These are phyloP conservation scores for Drechslerella stenobrocha DNA, from an alignment of 2,329 filamentous ascomycete genomes.

Conservation along the genomic window DNA sequence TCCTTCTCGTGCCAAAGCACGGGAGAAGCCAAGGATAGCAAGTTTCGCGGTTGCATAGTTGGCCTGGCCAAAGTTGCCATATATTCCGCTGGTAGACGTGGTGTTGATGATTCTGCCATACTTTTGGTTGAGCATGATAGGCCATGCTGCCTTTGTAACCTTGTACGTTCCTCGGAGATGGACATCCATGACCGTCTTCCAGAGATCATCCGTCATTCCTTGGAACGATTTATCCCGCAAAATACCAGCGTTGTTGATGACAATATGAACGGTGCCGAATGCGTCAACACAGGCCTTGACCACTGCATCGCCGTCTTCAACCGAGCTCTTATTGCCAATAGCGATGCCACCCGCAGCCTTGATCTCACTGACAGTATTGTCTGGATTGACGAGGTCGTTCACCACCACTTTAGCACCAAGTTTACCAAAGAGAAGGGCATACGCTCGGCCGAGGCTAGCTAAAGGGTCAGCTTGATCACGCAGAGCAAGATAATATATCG, in stretches of 20 bases:
- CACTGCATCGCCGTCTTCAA: slow-evolving; percentile 86
- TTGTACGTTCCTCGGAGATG: slow-evolving; percentile 95
- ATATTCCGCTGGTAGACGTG: slow-evolving; percentile 94
- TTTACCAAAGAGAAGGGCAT: slow-evolving; percentile 84
- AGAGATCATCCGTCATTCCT: slow-evolving; percentile 95
- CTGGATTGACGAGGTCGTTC: slow-evolving; percentile 92
- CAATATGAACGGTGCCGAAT: slow-evolving; percentile 88
- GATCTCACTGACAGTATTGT: slow-evolving; percentile 88
- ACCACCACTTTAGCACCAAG: slow-evolving; percentile 83
- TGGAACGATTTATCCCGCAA: slow-evolving; percentile 95
- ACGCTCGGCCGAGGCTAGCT: slow-evolving; percentile 83
- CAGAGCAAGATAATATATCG: not conserved
- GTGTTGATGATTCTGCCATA: slow-evolving; percentile 97
- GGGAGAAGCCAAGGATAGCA: slow-evolving; percentile 93
- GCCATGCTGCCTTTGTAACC: slow-evolving; percentile 95
- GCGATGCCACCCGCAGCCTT: slow-evolving; percentile 85
- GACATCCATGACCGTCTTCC: slow-evolving; percentile 89
- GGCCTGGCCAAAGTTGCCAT: slow-evolving; percentile 97
- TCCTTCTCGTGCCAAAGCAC: slow-evolving; percentile 88
- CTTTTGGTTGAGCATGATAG: slow-evolving; percentile 96
- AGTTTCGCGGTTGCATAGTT: slow-evolving; percentile 93
- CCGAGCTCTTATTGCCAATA: slow-evolving; percentile 87
- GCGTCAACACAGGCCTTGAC: slow-evolving; percentile 92
- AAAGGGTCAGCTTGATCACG: too few species aligned
- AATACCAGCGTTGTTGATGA: slow-evolving; percentile 98